Evolutionary conservation across 2,329 filamentous ascomycete genomes (phyloP), one percentile per base, ranked within the genome.

Genomic region (Ophiosphaerella narmari): DNA sequence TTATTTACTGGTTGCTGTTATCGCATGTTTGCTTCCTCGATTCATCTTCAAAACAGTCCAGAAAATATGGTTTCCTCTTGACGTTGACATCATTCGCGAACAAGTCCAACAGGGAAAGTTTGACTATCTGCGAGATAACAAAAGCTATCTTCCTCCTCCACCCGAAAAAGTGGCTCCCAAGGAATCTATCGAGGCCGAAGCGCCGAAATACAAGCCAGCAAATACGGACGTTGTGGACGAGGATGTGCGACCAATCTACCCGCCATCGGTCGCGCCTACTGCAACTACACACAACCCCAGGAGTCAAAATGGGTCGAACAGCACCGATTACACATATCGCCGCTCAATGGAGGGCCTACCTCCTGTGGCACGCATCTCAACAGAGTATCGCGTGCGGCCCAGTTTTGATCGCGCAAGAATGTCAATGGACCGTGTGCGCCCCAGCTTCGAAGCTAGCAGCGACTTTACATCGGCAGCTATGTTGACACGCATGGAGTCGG

Each of bases 31-130:
- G 43, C 85, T 96, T 51, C 94, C 94, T 9, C 87, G 94, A 23
- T 96, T 97, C 72, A 83, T 85, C 40, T 81, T 89, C 77, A 99
- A 99, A 77, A 80, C 87, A 29, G 76, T 94, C 42, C 94, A 97
- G 74, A 99, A 99, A 76, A 89, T 96, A 46, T 97, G 91, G 76
- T 90, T 88, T 73, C 94, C 94, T 4, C 87, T 88, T 60, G 94
- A 99, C 66, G 80, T 97, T 50, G 94, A 99, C 71, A 96, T 99
- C 58, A 86, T 99, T 66, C 90, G 94, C 40, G 94, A 99, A 74
- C 91, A 97, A 77, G 86, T 95, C 54, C 84, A 84, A 24, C 81
- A 86, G 75, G 94, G 94, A 60, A 86, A 87, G 67, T 97, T 95
- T 71, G 85, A 88, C 59, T 84, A 91, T 64, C 80, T 93, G 42